Base-by-base conservation (phyloP, 164 flowering plant genomes). In the Magnolia officinalis region DNA sequence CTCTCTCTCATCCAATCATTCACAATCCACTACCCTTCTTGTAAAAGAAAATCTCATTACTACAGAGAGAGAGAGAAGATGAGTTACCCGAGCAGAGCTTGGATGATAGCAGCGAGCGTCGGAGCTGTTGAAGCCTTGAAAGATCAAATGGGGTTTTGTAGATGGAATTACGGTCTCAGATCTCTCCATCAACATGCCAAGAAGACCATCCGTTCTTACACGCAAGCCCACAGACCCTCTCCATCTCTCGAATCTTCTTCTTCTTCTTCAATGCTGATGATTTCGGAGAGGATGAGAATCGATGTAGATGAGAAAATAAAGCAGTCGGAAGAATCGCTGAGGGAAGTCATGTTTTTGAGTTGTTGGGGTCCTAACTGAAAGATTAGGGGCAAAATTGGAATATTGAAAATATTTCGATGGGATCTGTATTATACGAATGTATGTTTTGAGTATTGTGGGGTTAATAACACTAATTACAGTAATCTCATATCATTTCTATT, bases 331-430 rank as follows among this genome's bases (percentile, higher is more conserved):
- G 61, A 55, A 55, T 55, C 61, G 61, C 61, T 55, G 61, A 55
- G 18, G 63, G 85, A 50, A 68, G 87, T 83, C 67, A 84, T 85
- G 88, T 84, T 78, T 74, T 76, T 85, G 84, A 88, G 87, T 76
- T 87, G 86, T 49, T 86, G 89, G 89, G 89, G 88, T 64, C 87
- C 89, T n/a, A 83, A 85, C 51, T 86, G 14, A 78, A 8, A 37
- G 4, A 55, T 55, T 37, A 37, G 45, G 6, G 45, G 45, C 45
- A 37, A 37, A 37, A 37, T 37, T 37, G 45, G 45, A 37, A 37
- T 37, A 37, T 37, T 37, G 45, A 37, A 37, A 37, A 37, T 4
- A 37, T 37, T 37, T 37, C 6, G 45, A 37, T 37, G 45, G 0
- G 45, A 5, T 37, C 45, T 37, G 45, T 37, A 37, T 37, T 5